A percentile compares a stretch with the other conserved stretches of the same genome.
These are phyloP conservation scores for Diaporthe longicolla DNA, from an alignment of 2,329 filamentous ascomycete genomes.

Conservation along the genomic window DNA sequence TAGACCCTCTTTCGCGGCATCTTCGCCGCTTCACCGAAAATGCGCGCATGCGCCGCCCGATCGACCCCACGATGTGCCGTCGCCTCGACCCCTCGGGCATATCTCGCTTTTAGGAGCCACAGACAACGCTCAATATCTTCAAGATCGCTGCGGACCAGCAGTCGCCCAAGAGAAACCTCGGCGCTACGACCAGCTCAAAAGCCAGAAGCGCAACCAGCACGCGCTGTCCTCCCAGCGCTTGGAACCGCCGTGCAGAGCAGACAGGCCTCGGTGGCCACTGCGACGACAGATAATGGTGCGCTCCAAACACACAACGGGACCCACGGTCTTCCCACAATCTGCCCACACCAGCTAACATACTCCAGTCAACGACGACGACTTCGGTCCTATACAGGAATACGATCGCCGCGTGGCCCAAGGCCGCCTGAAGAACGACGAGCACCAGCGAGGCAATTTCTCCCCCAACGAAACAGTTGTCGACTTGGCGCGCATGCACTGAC, in stretches of 20 bases:
- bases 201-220: slow-evolving; percentile 26
- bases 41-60: slow-evolving; percentile 41
- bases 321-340: background rate
- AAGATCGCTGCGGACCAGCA: slow-evolving; percentile 35
- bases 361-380: slow-evolving; percentile 52
- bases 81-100: slow-evolving; percentile 29
- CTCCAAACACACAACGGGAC: background rate
- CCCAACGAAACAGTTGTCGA: background rate
- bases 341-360: background rate
- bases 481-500: slow-evolving; percentile 39
- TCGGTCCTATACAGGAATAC: slow-evolving; percentile 90
- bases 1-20: background rate
- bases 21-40: slow-evolving; percentile 8
- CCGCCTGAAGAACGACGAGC: slow-evolving; percentile 85
- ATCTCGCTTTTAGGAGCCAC: slow-evolving; percentile 15
- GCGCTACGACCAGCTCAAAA: background rate
- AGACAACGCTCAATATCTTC: slow-evolving; percentile 32
- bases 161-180: background rate
- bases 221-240: slow-evolving; percentile 41
- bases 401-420: slow-evolving; percentile 83
- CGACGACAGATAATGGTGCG: slow-evolving; percentile 45
- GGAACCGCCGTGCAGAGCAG: slow-evolving; percentile 43
- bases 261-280: slow-evolving; percentile 43
- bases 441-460: slow-evolving; percentile 80
- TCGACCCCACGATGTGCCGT: slow-evolving; percentile 27